Conservation (phyloP, 2,329 filamentous ascomycete species). For the Xylaria sp. region DNA sequence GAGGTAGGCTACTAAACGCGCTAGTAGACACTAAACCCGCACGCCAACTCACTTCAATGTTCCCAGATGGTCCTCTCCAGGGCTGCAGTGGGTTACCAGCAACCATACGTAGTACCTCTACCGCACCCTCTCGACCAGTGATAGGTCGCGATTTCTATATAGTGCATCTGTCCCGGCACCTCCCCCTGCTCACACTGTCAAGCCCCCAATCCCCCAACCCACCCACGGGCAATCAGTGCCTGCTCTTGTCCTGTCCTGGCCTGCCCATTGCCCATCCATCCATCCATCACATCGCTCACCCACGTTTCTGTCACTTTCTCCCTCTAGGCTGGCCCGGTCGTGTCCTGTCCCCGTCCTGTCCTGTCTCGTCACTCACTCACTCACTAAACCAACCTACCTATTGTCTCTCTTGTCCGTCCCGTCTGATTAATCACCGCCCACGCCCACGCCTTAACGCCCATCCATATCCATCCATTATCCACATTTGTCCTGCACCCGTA, state of each 20-base stretch:
- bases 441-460: constrained; percentile 2
- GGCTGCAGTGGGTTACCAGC: too few relatives aligned
- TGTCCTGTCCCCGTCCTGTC: constrained; percentile 5
- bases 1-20: too few relatives aligned
- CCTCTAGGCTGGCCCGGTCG: constrained; percentile 6
- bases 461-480: constrained; percentile 15
- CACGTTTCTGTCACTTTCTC: constrained; percentile 24
- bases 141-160: too few relatives aligned
- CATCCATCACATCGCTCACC: constrained; percentile 20
- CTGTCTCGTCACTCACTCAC: not conserved
- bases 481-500: constrained; percentile 23
- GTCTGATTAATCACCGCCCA: constrained; percentile 31
- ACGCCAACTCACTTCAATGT: not conserved
- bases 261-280: constrained; percentile 8
- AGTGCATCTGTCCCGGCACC: not conserved
- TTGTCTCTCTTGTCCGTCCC: not conserved
- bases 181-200: not conserved
- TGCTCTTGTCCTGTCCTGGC: not conserved
- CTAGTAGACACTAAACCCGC: not conserved
- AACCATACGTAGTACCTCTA: too few relatives aligned
- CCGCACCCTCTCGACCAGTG: too few relatives aligned
- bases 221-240: constrained; percentile 1
- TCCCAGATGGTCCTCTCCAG: too few relatives aligned
- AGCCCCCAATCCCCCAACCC: constrained; percentile 10
- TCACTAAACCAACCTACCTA: not conserved